Percentiles rank a stretch among this genome's conserved stretches.
phyloP scores from a whole-genome alignment of 441 rosid genomes.

The Croton setiger region DNA sequence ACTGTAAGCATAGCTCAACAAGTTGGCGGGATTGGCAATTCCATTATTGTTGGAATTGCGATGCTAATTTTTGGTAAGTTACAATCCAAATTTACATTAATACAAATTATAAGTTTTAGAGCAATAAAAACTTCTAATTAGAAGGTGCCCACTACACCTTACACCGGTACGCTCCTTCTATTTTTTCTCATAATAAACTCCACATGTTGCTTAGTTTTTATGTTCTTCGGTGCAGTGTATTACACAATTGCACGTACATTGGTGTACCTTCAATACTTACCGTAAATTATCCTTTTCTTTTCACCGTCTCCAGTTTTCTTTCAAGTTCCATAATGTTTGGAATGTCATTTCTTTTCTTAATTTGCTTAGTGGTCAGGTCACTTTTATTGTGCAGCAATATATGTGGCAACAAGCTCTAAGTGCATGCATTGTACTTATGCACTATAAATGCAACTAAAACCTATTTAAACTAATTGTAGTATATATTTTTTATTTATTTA shows the following conservation, averaged over 20 bases:
- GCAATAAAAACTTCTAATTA: not conserved
- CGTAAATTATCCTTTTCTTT: too few relatives aligned
- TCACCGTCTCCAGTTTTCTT: not conserved
- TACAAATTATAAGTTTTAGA: not conserved
- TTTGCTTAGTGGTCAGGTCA: not conserved
- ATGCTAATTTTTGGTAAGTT: slow-evolving; percentile 58
- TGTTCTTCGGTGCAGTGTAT: too few relatives aligned
- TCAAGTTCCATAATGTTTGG: slow-evolving; percentile 1
- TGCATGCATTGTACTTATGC: not conserved
- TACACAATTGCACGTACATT: too few relatives aligned
- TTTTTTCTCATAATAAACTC: too few relatives aligned
- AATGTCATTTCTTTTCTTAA: not conserved
- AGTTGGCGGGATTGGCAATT: slow-evolving; percentile 44
- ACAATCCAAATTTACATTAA: not conserved
- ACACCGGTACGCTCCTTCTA: too few relatives aligned
- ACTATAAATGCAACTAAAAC: not conserved
- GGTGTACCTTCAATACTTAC: too few relatives aligned
- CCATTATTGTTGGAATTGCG: slow-evolving; percentile 45
- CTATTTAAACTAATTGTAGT: not conserved
- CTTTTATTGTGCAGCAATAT: slow-evolving; percentile 3
- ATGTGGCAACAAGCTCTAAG: not conserved
- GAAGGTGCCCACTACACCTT: not conserved
- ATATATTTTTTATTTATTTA: too few relatives aligned
- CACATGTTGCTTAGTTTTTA: too few relatives aligned
- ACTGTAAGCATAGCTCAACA: slow-evolving; percentile 47